Conservation (phyloP, 345 rosid species). For the Melaleuca quinquenervia region DNA sequence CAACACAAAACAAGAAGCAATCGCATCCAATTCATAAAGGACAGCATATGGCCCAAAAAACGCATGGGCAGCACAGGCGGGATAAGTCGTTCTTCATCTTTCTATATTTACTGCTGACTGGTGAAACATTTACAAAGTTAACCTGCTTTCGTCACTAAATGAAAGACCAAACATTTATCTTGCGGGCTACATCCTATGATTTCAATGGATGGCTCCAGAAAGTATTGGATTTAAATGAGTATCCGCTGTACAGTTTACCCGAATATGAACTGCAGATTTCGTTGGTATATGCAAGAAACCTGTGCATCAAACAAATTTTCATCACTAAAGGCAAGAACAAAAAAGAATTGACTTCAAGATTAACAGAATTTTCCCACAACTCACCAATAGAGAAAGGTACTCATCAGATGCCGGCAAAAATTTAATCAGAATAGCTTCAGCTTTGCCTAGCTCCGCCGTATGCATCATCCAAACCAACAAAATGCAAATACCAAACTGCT, state of each 20-base stretch:
- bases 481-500: not conserved
- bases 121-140: conserved; percentile 20
- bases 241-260: not conserved
- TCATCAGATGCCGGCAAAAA: not conserved
- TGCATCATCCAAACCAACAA: not conserved
- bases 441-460: not conserved
- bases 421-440: not conserved
- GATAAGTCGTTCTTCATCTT: not conserved
- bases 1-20: not conserved
- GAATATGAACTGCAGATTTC: not conserved
- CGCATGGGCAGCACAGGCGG: not conserved
- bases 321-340: conserved; percentile 3
- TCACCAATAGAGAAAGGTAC: not conserved
- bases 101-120: not conserved
- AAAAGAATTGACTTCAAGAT: not conserved
- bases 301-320: conserved; percentile 6
- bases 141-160: conserved; percentile 18
- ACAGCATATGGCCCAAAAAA: not conserved
- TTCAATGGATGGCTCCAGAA: not conserved
- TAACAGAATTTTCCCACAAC: not conserved
- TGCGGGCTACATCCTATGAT: not conserved
- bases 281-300: not conserved
- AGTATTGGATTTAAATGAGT: not conserved
- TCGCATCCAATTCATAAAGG: not conserved
- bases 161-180: not conserved